Base-by-base conservation (phyloP, 345 rosid species). In the Balakata baccata region DNA sequence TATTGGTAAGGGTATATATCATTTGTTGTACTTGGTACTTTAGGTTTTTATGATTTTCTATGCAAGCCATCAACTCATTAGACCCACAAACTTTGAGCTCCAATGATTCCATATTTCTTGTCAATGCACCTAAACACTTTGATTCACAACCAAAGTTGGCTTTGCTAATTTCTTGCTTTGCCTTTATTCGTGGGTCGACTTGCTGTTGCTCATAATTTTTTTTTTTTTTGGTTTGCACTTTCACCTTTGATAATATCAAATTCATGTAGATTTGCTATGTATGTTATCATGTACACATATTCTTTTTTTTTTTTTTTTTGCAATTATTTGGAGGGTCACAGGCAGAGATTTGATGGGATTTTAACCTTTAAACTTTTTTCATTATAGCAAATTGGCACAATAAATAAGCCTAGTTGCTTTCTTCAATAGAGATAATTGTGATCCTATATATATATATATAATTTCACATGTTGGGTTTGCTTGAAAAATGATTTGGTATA, bases 11-110 rank as follows among this genome's bases (percentile, higher is more conserved):
- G 29, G 41, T 20, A 22, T 65, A 22, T 1, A 20, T 41, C 16
- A 6, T 23, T 58, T 50, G 45, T 17, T 47, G 75, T 70, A 54
- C 70, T 70, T 43, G 79, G 65, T 29, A 63, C 38, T 5, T 39
- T 25, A 66, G n/a, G 69, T 45, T 53, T 34, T 54, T 17, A 10
- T 64, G 75, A 73, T 53, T 52, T 45, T 45, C 20, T 45, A n/a
- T 66, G 16, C 39, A 68, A 62, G 61, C 74, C 17, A 63, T 68
- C 69, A 62, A 72, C 39, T 68, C 64, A 22, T 17, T 66, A 58
- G 80, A 60, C 72, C 70, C 64, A 37, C 70, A 38, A 62, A 49
- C 62, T 34, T 68, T 52, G 57, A 68, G 47, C 13, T 46, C 56
- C 39, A 25, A 25, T 53, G 56, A 67, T 29, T 58, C 13, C 25